Conservation (phyloP, 495 filamentous ascomycete genomes). For the Paragyromitra xinjiangensis region DNA sequence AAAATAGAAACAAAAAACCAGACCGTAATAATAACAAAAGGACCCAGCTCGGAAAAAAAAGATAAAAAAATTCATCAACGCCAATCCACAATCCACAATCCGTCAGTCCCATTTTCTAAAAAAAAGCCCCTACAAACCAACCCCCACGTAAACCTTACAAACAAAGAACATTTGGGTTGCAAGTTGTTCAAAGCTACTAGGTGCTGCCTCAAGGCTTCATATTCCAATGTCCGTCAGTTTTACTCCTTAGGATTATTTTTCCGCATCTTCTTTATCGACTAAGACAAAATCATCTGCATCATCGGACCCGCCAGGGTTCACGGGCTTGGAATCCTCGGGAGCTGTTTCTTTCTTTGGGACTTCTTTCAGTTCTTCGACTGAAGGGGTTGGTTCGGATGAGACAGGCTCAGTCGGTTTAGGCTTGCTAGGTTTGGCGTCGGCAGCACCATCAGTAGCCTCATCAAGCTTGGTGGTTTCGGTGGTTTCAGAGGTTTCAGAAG, state of each 20-base stretch:
- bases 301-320: neutral
- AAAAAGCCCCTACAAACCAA: neutral
- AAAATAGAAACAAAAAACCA: neutral
- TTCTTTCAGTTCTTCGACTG: neutral
- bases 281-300: conserved; percentile 37
- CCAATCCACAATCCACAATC: neutral
- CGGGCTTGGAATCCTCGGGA: neutral
- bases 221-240: no score
- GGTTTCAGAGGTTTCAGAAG: neutral
- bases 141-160: neutral
- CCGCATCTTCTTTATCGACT: conserved; percentile 17
- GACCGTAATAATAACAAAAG: neutral
- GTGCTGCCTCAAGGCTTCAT: neutral
- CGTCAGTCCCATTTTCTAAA: neutral
- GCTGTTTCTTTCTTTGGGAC: neutral
- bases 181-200: neutral
- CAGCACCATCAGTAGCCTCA: conserved; percentile 1
- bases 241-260: neutral
- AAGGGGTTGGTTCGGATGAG: neutral
- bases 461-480: neutral
- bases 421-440: neutral
- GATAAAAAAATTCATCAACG: neutral
- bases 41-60: neutral
- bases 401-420: neutral
- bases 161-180: neutral